Evolutionary conservation across 768 basidiomycete genomes (phyloP), one percentile per base, ranked within the genome.

Genomic region (Kwoniella newhampshirensis): DNA sequence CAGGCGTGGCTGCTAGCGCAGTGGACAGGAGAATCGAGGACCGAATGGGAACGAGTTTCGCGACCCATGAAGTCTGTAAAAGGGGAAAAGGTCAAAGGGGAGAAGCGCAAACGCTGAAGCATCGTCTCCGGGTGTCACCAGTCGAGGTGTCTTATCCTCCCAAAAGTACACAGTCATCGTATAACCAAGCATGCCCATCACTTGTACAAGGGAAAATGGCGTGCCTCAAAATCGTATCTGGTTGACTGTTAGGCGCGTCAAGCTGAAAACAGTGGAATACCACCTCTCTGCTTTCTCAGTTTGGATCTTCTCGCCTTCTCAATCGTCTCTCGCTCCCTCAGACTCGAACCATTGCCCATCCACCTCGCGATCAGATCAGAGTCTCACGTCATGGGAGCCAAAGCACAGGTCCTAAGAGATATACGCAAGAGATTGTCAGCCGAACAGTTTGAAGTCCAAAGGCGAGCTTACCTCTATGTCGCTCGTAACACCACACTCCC

Each of bases 401-500:
- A 60, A 45, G 51, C 59, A 13, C 59, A 60, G 28, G 30, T 75
- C 56, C 51, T 75, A 3, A 67, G 75, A 13, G 73, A 74, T 45
- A 67, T 69, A 21, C 63, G 67, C 13, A 70, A 70, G 51, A 53
- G 75, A 8, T 28, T 67, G n/a, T 61, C 65, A 4, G 68, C 66
- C n/a, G 60, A 64, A 7, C 53, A 73, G 42, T 85, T 86, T 73
- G 94, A 98, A 75, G 81, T 94, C 44, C 80, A 86, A 26, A 86
- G 93, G 18, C 82, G 90, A 42, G 93, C 94, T 0, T 93, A 94
- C 77, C 85, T 97, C 47, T 91, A 86, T 77, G 88, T 97, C 64
- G 91, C 93, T 21, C 84, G 94, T 58, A 97, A 98, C 78, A 85
- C 89, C 73, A 84, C 86, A 1, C 79, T 97, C n/a, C 86, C 91